Evolutionary conservation across 495 filamentous ascomycete genomes (phyloP).

Genomic region (Parathielavia appendiculata): DNA sequence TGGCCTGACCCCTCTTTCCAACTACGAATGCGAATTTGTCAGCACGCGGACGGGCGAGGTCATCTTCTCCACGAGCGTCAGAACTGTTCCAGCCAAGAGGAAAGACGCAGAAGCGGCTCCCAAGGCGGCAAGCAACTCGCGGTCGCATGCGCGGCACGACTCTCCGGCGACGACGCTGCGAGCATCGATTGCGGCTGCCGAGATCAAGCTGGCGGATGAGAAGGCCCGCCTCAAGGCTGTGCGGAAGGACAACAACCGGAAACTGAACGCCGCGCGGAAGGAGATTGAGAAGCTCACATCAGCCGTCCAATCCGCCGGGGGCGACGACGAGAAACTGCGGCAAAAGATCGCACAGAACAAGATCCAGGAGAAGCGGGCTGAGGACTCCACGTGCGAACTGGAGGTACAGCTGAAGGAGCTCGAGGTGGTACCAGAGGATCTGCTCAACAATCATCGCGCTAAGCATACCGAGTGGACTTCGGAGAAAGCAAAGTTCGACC

Average conservation of each 20-base stretch:
- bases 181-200: slow-evolving; percentile 76
- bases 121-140: slow-evolving; percentile 44
- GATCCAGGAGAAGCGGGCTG: slow-evolving; percentile 72
- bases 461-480: slow-evolving; percentile 58
- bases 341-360: slow-evolving; percentile 74
- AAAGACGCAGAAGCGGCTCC: slow-evolving; percentile 52
- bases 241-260: slow-evolving; percentile 74
- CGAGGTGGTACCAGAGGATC: slow-evolving; percentile 62
- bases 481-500: slow-evolving; percentile 58
- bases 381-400: slow-evolving; percentile 62
- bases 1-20: slow-evolving; percentile 78
- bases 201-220: slow-evolving; percentile 71
- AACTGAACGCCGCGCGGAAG: slow-evolving; percentile 63
- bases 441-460: slow-evolving; percentile 54
- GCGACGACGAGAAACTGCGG: slow-evolving; percentile 74
- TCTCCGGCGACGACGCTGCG: slow-evolving; percentile 87
- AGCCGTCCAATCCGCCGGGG: slow-evolving; percentile 66
- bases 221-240: slow-evolving; percentile 67
- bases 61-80: slow-evolving; percentile 72
- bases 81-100: slow-evolving; percentile 66
- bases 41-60: slow-evolving; percentile 65
- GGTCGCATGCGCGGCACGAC: slow-evolving; percentile 62
- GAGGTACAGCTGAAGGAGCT: slow-evolving; percentile 61
- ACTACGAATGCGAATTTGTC: slow-evolving; percentile 80
- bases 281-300: slow-evolving; percentile 70